Conservation (phyloP, 2,329 filamentous ascomycete genomes). For the Colletotrichum nymphaeae region DNA sequence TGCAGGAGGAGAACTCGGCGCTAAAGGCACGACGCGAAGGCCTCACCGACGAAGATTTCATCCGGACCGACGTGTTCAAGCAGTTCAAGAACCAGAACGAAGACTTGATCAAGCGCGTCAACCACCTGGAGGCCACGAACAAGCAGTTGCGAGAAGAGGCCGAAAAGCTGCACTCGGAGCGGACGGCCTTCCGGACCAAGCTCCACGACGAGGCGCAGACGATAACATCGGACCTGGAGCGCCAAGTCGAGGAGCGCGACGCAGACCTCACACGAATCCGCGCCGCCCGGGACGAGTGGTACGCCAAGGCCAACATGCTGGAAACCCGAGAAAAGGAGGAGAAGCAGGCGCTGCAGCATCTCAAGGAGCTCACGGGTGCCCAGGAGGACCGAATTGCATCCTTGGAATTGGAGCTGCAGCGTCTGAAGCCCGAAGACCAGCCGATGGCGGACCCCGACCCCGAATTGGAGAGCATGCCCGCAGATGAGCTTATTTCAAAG, state of each 20-base stretch:
- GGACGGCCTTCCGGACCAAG: constrained; percentile 83
- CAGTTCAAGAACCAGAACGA: constrained; percentile 90
- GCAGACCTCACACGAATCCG: constrained; percentile 88
- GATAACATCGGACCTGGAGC: constrained; percentile 81
- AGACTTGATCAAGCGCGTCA: constrained; percentile 91
- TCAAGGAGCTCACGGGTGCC: constrained; percentile 83
- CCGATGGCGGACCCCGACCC: constrained; percentile 56
- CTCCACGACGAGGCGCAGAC: constrained; percentile 84
- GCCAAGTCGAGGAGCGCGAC: constrained; percentile 83
- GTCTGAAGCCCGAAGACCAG: constrained; percentile 68
- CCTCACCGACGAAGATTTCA: constrained; percentile 91
- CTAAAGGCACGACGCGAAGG: constrained; percentile 76
- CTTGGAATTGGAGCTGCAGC: constrained; percentile 84
- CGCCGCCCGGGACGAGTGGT: constrained; percentile 84
- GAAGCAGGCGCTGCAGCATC: constrained; percentile 74
- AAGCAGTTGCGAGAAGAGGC: constrained; percentile 86
- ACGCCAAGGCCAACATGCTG: constrained; percentile 83
- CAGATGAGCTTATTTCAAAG: constrained; percentile 79
- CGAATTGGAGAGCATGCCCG: constrained; percentile 68
- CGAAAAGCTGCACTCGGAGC: constrained; percentile 85
- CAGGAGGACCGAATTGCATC: constrained; percentile 84
- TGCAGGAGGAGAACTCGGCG: constrained; percentile 83
- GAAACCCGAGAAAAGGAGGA: constrained; percentile 85
- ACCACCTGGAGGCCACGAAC: constrained; percentile 90
- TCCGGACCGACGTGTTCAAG: constrained; percentile 93